phyloP scores from a whole-genome alignment of 2,329 filamentous ascomycete species.

The Cordyceps cateniannulata region DNA sequence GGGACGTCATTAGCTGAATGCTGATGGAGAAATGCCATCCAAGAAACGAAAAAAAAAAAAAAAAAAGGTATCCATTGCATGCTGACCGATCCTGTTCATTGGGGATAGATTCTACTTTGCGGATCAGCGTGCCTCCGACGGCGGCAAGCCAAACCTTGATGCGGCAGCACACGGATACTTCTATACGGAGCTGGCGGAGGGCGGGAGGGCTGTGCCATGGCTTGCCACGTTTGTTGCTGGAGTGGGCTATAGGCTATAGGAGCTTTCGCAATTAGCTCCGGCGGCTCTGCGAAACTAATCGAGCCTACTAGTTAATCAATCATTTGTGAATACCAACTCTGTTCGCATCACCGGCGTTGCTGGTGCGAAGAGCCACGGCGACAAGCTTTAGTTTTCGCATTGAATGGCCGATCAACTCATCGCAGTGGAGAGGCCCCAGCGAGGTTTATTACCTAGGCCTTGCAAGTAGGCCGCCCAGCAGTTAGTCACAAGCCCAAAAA shows the following conservation, averaged over 20 bases:
- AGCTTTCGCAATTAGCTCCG: neutral
- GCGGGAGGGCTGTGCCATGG: neutral
- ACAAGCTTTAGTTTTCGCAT: no score
- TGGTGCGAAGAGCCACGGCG: neutral
- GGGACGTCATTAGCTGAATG: neutral
- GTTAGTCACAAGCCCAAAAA: neutral
- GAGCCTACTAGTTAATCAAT: neutral
- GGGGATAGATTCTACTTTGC: neutral
- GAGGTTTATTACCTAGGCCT: neutral
- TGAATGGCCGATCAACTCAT: no score
- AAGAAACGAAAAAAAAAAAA: neutral
- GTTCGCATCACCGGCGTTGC: neutral
- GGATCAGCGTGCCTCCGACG: neutral
- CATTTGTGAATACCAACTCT: neutral
- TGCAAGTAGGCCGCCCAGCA: neutral
- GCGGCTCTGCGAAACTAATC: constrained; percentile 6
- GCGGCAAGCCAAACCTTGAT: constrained; percentile 4
- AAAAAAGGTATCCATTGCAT: neutral
- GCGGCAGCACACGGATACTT: neutral
- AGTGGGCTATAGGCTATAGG: neutral
- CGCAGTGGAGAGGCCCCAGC: neutral
- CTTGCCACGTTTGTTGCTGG: neutral
- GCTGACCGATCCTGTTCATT: neutral
- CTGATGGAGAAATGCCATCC: neutral
- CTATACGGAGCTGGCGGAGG: neutral